A percentile compares a stretch with the other conserved stretches of the same genome.
Conservation (phyloP, 164 flowering plant genomes). For the Platanus orientalis region DNA sequence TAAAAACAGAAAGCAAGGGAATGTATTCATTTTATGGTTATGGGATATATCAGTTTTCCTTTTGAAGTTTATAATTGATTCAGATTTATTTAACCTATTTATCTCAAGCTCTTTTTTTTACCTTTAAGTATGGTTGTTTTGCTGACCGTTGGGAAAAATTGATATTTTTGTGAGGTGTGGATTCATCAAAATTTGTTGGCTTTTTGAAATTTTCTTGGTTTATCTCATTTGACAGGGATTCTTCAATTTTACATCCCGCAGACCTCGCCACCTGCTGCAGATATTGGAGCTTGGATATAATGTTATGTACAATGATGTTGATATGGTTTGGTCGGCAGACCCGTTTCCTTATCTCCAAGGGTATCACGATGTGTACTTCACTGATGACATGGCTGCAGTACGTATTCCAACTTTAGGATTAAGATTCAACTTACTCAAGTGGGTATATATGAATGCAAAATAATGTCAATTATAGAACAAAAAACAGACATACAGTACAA, state of each 20-base stretch:
- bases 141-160: background rate
- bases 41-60: no score
- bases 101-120: no score
- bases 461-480: no score
- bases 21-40: no score
- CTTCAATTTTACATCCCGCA: conserved; percentile 92
- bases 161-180: background rate
- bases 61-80: no score
- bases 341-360: conserved; percentile 84
- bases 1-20: no score
- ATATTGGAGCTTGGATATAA: conserved; percentile 94
- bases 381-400: conserved; percentile 92
- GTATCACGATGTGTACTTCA: conserved; percentile 88
- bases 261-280: conserved; percentile 85
- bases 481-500: no score
- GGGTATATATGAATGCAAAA: no score
- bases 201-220: conserved; percentile 5
- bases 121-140: no score
- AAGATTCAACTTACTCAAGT: no score
- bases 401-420: conserved; percentile 16
- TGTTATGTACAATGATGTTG: conserved; percentile 98
- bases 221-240: conserved; percentile 59
- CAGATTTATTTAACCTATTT: no score
- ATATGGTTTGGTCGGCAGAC: conserved; percentile 97
- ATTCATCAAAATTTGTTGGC: background rate